Percentiles rank a stretch among this genome's conserved stretches.
These are phyloP conservation scores for Omphalea diandra DNA, from an alignment of 441 rosid genomes.

Conservation along the genomic window DNA sequence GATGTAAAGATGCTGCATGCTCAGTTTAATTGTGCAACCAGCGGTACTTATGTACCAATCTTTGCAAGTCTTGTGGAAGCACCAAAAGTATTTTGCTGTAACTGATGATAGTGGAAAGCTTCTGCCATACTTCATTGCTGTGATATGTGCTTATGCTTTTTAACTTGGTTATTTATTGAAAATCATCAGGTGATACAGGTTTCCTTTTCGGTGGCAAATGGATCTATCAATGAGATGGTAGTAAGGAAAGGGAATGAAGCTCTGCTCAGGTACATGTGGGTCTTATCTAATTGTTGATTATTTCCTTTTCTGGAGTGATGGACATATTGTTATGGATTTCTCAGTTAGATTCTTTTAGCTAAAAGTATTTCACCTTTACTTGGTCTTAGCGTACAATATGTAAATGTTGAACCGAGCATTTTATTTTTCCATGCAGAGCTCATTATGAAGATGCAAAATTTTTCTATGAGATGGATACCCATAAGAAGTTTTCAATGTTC, in stretches of 20 bases:
- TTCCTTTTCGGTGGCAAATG: constrained; percentile 88
- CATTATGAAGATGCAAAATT: constrained; percentile 98
- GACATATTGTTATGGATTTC: constrained; percentile 1
- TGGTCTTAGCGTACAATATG: constrained; percentile 9
- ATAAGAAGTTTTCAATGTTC: constrained; percentile 67
- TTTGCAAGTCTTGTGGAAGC: constrained; percentile 93
- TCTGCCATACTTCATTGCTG: constrained; percentile 86
- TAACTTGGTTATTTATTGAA: constrained; percentile 18
- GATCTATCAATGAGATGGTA: constrained; percentile 66
- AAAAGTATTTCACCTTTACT: neutral
- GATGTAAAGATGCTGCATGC: constrained; percentile 8
- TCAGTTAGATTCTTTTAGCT: neutral
- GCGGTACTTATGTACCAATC: constrained; percentile 18
- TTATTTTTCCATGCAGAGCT: constrained; percentile 58
- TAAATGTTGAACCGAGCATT: constrained; percentile 19
- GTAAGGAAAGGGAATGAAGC: constrained; percentile 98
- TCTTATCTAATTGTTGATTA: constrained; percentile 16
- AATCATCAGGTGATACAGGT: constrained; percentile 21
- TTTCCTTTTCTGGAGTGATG: neutral
- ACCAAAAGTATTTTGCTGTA: constrained; percentile 87
- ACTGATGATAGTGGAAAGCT: constrained; percentile 64
- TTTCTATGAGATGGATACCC: constrained; percentile 85
- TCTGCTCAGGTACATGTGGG: constrained; percentile 74
- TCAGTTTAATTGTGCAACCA: neutral
- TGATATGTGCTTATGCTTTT: constrained; percentile 38